These are phyloP conservation scores for Craspedostauros australis DNA, from an alignment of 108 stramenopile species.

Conservation along the genomic window DNA sequence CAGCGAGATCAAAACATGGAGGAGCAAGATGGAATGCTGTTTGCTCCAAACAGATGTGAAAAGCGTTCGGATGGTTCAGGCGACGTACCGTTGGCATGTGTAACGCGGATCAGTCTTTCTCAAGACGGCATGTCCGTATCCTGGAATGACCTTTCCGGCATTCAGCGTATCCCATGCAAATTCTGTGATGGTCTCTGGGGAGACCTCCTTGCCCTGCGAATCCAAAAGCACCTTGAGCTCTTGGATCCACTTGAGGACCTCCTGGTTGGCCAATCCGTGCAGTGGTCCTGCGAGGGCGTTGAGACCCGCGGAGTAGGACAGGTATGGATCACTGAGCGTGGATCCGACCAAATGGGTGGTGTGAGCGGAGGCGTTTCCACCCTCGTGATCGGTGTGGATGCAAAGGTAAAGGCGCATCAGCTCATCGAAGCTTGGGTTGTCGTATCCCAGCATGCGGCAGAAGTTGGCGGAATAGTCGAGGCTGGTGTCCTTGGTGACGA, in stretches of 20 bases:
- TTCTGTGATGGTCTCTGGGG: slow-evolving; percentile 95
- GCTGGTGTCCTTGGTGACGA: slow-evolving; percentile 81
- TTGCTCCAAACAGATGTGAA: too few species aligned
- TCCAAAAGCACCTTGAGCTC: slow-evolving; percentile 90
- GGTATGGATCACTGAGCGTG: slow-evolving; percentile 94
- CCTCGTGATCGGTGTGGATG: slow-evolving; percentile 99
- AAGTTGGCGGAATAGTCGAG: slow-evolving; percentile 99
- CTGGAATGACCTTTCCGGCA: slow-evolving; percentile 98
- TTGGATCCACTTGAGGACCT: slow-evolving; percentile 96
- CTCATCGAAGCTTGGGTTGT: slow-evolving; percentile 92
- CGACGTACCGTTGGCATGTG: slow-evolving; percentile 98
- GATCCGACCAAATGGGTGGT: slow-evolving; percentile 98
- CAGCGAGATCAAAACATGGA: too few species aligned
- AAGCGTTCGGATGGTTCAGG: too few species aligned
- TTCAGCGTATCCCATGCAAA: slow-evolving; percentile 99
- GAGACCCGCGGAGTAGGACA: slow-evolving; percentile 92
- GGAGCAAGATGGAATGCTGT: too few species aligned
- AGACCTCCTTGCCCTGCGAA: slow-evolving; percentile 91
- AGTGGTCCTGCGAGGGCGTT: slow-evolving; percentile 98
- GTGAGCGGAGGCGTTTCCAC: slow-evolving; percentile 98
- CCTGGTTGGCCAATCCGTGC: slow-evolving; percentile 99
- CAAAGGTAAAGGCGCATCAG: slow-evolving; percentile 98
- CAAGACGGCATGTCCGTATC: slow-evolving; percentile 98
- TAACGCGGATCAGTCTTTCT: slow-evolving; percentile 99
- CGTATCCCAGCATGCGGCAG: slow-evolving; percentile 96